Percentiles rank a stretch among this genome's conserved stretches.
These are phyloP conservation scores for Penicillium sp. DNA, from an alignment of 2,329 filamentous ascomycete species.

Conservation along the genomic window DNA sequence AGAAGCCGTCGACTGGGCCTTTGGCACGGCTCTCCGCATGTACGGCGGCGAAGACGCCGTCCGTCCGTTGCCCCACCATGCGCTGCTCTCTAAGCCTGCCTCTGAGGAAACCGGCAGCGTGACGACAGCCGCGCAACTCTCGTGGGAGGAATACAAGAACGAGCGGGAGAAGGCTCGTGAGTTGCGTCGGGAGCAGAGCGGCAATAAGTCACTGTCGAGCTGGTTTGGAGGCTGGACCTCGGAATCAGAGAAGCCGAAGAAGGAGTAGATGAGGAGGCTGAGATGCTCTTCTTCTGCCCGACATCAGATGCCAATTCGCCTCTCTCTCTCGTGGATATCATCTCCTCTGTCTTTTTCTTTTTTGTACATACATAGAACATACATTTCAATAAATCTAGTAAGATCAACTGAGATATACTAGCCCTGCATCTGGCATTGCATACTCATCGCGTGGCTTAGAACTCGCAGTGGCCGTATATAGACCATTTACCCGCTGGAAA, in stretches of 20 bases:
- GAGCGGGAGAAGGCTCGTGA: slow-evolving; percentile 31
- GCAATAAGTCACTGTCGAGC: slow-evolving; percentile 7
- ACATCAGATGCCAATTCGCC: neutral
- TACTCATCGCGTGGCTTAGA: too few relatives aligned
- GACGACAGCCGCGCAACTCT: slow-evolving; percentile 20
- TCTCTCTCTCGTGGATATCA: neutral
- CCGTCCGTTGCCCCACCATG: slow-evolving; percentile 25
- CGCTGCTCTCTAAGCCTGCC: neutral
- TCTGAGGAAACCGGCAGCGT: slow-evolving; percentile 1
- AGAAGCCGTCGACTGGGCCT: slow-evolving; percentile 84
- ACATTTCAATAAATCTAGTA: neutral
- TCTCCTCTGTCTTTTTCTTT: slow-evolving; percentile 6
- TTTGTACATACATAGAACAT: slow-evolving; percentile 18
- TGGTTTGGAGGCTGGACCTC: slow-evolving; percentile 16
- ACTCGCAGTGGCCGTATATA: too few relatives aligned
- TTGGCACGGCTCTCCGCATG: slow-evolving; percentile 76
- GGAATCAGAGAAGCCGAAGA: slow-evolving; percentile 21
- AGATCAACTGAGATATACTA: neutral
- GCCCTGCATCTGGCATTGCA: too few relatives aligned
- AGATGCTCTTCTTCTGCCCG: neutral
- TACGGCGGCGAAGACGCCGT: slow-evolving; percentile 68
- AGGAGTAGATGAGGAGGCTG: slow-evolving; percentile 14
- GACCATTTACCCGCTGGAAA: too few relatives aligned
- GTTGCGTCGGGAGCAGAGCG: slow-evolving; percentile 20
- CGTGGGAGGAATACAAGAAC: slow-evolving; percentile 40